These are phyloP conservation scores for Albugo candida DNA, from an alignment of 352 stramenopile genomes.

Conservation along the genomic window DNA sequence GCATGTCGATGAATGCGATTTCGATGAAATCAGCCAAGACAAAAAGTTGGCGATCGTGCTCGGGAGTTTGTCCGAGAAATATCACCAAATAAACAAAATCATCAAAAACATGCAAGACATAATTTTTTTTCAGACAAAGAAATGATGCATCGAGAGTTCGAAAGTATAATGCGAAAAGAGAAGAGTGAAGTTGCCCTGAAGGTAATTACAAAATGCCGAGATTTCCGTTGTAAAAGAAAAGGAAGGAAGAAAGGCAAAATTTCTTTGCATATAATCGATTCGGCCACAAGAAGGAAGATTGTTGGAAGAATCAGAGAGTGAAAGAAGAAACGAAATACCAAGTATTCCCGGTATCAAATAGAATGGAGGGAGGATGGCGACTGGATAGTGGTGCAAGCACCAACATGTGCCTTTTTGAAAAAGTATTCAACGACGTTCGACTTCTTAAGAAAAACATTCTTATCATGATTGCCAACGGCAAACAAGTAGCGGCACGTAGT, in stretches of 20 bases:
- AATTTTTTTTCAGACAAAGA: conserved; percentile 7
- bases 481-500: conserved; percentile 4
- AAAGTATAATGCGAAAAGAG: neutral
- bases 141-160: conserved; percentile 8
- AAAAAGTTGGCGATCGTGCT: conserved; percentile 3
- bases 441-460: neutral
- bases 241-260: neutral
- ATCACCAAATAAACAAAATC: conserved; percentile 10
- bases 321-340: neutral
- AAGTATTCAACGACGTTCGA: conserved; percentile 3
- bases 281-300: neutral
- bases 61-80: conserved; percentile 7
- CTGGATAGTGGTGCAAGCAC: conserved; percentile 10
- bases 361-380: conserved; percentile 1
- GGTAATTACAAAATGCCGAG: neutral
- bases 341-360: neutral
- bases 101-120: conserved; percentile 2
- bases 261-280: neutral
- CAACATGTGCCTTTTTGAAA: conserved; percentile 7
- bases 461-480: conserved; percentile 5
- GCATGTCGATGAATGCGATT: conserved; percentile 4
- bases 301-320: neutral
- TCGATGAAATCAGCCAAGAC: conserved; percentile 4
- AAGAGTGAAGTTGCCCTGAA: neutral
- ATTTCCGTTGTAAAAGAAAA: no score